A percentile compares a stretch with the other conserved stretches of the same genome.
Evolutionary conservation across 495 filamentous ascomycete genomes (phyloP).

Genomic region (Podospora sp.): DNA sequence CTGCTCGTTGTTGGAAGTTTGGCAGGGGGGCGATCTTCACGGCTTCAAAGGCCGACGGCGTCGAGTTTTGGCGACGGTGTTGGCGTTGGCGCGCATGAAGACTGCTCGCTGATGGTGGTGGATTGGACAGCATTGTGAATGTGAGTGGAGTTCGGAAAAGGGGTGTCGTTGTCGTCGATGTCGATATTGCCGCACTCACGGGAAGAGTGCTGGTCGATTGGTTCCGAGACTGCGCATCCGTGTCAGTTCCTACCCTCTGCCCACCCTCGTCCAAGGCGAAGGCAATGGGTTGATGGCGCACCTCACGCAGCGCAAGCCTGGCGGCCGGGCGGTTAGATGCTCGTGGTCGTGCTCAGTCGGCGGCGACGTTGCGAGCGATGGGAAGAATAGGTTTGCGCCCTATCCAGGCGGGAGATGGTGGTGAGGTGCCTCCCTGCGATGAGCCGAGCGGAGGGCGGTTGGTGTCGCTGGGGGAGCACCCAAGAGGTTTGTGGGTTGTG

Average conservation of each 20-base stretch:
- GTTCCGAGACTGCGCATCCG: conserved; percentile 56
- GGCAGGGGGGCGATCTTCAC: conserved; percentile 64
- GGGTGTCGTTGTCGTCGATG: conserved; percentile 48
- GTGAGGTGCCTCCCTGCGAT: conserved; percentile 4
- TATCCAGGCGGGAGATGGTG: conserved; percentile 21
- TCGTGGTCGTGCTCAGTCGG: conserved; percentile 47
- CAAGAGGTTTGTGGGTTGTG: no score
- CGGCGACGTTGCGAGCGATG: conserved; percentile 23
- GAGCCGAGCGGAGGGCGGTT: background rate
- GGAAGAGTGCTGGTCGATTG: conserved; percentile 43
- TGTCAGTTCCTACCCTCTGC: conserved; percentile 8
- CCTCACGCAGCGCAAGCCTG: conserved; percentile 78
- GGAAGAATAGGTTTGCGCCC: conserved; percentile 11
- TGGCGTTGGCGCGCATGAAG: conserved; percentile 70
- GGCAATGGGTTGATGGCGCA: conserved; percentile 30
- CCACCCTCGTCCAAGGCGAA: conserved; percentile 9
- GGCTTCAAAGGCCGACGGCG: conserved; percentile 72
- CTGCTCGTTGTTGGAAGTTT: conserved; percentile 48
- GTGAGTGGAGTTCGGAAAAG: conserved; percentile 61
- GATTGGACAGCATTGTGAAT: conserved; percentile 77
- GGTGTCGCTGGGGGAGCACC: background rate
- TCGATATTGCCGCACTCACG: conserved; percentile 37
- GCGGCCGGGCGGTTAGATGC: conserved; percentile 59
- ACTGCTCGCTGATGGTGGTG: conserved; percentile 51
- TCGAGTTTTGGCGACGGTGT: conserved; percentile 88